phyloP scores from a whole-genome alignment of 164 flowering plant species.

The Nelumbo lutea region DNA sequence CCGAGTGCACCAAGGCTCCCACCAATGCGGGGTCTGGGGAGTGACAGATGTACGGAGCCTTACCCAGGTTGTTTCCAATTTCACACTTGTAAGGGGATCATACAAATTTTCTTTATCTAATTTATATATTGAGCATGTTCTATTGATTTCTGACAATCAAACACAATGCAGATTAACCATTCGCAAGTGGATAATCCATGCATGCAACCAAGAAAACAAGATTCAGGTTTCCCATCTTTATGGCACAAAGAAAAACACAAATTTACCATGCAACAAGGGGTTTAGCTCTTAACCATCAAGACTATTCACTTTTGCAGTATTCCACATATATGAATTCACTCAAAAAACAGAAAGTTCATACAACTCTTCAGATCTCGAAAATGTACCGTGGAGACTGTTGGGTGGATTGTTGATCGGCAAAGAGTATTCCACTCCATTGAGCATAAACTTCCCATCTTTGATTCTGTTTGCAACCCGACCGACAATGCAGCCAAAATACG shows the following conservation, averaged over 20 bases:
- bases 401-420: conserved; percentile 83
- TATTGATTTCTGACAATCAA: neutral
- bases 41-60: too few relatives aligned
- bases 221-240: neutral
- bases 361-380: neutral
- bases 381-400: conserved; percentile 72
- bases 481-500: conserved; percentile 63
- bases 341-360: neutral
- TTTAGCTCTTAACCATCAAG: neutral
- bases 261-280: neutral
- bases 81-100: neutral
- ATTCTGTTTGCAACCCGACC: conserved; percentile 93
- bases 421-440: conserved; percentile 52
- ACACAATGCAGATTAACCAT: neutral
- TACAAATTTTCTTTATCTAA: neutral
- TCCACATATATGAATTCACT: neutral
- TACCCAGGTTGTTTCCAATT: too few relatives aligned
- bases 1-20: too few relatives aligned
- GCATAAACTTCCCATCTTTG: conserved; percentile 74
- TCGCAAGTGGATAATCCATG: neutral
- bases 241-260: neutral
- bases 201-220: neutral
- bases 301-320: neutral
- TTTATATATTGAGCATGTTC: neutral
- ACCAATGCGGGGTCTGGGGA: too few relatives aligned